phyloP scores from a whole-genome alignment of 2,329 filamentous ascomycete species.

The Apiospora marii region DNA sequence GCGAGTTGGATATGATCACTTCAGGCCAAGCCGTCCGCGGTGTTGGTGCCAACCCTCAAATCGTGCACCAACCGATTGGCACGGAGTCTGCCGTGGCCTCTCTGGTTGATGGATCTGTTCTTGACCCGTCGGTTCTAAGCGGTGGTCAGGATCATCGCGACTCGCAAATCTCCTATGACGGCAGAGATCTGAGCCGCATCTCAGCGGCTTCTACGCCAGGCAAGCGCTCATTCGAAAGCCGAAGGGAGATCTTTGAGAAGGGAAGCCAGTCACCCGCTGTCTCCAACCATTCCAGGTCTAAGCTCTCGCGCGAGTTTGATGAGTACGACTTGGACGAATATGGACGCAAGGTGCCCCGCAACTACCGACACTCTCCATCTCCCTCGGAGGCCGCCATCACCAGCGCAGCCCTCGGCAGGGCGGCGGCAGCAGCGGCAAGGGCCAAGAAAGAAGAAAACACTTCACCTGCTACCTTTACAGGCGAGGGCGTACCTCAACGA shows the following conservation, averaged over 20 bases:
- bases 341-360: constrained; percentile 60
- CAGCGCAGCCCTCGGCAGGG: constrained; percentile 58
- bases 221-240: constrained; percentile 50
- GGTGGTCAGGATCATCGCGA: constrained; percentile 57
- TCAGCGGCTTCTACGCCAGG: constrained; percentile 49
- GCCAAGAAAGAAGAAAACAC: constrained; percentile 52
- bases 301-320: constrained; percentile 55
- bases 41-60: constrained; percentile 76
- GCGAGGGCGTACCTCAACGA: constrained; percentile 59
- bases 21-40: constrained; percentile 75
- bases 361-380: constrained; percentile 60
- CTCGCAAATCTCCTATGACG: constrained; percentile 42
- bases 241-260: constrained; percentile 44
- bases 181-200: constrained; percentile 25
- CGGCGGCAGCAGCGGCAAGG: constrained; percentile 60
- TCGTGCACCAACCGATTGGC: constrained; percentile 74
- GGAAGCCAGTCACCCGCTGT: constrained; percentile 33
- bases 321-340: constrained; percentile 68
- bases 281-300: constrained; percentile 33
- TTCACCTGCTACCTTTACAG: constrained; percentile 46
- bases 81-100: constrained; percentile 93
- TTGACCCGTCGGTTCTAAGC: constrained; percentile 73
- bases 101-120: constrained; percentile 76
- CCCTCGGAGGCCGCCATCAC: constrained; percentile 66
- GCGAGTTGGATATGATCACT: constrained; percentile 65